phyloP scores from a whole-genome alignment of 2,329 filamentous ascomycete genomes.

The Waltergamsia citrina region DNA sequence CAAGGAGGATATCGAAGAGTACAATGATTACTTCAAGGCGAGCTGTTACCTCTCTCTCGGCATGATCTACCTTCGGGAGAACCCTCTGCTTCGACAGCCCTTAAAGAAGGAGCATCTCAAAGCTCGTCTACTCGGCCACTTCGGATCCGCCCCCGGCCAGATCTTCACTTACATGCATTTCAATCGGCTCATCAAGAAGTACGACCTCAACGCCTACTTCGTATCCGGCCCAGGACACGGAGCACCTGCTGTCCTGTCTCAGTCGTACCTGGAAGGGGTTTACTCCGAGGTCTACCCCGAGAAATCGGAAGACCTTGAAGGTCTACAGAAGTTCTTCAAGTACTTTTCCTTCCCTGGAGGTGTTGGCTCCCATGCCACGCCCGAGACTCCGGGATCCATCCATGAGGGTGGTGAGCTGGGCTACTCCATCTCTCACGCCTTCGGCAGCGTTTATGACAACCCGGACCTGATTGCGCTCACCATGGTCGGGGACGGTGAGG shows the following conservation, averaged over 20 bases:
- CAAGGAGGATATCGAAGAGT: constrained; percentile 13
- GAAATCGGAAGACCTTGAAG: constrained; percentile 58
- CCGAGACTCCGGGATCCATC: constrained; percentile 67
- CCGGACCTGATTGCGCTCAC: constrained; percentile 66
- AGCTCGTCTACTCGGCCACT: constrained; percentile 64
- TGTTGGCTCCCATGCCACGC: constrained; percentile 68
- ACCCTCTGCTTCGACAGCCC: constrained; percentile 62
- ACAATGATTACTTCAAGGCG: constrained; percentile 6
- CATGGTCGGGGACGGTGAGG: constrained; percentile 73
- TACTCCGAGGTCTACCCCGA: constrained; percentile 72
- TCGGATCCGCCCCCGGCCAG: constrained; percentile 72
- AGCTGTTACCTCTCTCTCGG: constrained; percentile 25
- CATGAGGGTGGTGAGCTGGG: constrained; percentile 76
- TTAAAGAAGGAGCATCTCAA: constrained; percentile 64
- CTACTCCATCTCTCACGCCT: constrained; percentile 73
- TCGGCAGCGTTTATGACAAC: constrained; percentile 67
- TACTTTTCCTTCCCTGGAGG: constrained; percentile 76
- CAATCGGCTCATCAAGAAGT: constrained; percentile 75
- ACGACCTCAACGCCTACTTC: constrained; percentile 63
- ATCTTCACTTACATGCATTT: constrained; percentile 77
- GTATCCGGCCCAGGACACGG: constrained; percentile 72
- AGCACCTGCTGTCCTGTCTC: constrained; percentile 65
- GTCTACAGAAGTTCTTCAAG: constrained; percentile 71
- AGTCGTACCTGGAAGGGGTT: constrained; percentile 68
- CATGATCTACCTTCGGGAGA: constrained; percentile 72